Percentiles rank a stretch among this genome's conserved stretches.
These are phyloP conservation scores for Trypanosoma melophagium DNA, from an alignment of 208 protist species.

Conservation along the genomic window DNA sequence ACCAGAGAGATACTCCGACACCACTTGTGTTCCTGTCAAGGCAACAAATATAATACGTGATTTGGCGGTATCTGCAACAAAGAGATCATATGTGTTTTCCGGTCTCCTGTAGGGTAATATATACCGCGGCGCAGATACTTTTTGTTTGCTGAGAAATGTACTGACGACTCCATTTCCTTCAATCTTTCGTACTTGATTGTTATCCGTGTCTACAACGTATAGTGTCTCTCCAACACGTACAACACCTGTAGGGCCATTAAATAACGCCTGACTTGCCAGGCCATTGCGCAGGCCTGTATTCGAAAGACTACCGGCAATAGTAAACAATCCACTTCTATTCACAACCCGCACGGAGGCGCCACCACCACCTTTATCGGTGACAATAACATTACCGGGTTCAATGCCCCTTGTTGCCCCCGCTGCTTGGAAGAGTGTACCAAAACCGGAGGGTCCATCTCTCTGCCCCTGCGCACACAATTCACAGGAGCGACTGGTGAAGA, in stretches of 20 bases:
- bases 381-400: constrained; percentile 41
- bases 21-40: neutral
- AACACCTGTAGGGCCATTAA: constrained; percentile 32
- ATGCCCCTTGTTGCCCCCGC: constrained; percentile 24
- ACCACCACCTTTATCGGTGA: constrained; percentile 46
- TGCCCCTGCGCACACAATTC: constrained; percentile 2
- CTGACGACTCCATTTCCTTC: constrained; percentile 22
- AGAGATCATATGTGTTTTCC: constrained; percentile 20
- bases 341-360: constrained; percentile 51
- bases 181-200: constrained; percentile 57
- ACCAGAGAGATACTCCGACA: constrained; percentile 9
- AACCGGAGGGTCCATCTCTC: constrained; percentile 43
- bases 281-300: constrained; percentile 35
- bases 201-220: constrained; percentile 57
- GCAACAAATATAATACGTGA: constrained; percentile 32
- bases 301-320: constrained; percentile 42
- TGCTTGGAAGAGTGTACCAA: constrained; percentile 45
- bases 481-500: constrained; percentile 18
- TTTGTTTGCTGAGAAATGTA: constrained; percentile 29
- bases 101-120: constrained; percentile 20
- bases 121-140: constrained; percentile 24
- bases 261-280: constrained; percentile 20
- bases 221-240: constrained; percentile 21
- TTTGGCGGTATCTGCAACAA: constrained; percentile 50
- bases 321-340: constrained; percentile 35